Percentiles rank a stretch among this genome's conserved stretches.
These are phyloP conservation scores for Claviceps cyperi DNA, from an alignment of 2,329 filamentous ascomycete genomes.

Conservation along the genomic window DNA sequence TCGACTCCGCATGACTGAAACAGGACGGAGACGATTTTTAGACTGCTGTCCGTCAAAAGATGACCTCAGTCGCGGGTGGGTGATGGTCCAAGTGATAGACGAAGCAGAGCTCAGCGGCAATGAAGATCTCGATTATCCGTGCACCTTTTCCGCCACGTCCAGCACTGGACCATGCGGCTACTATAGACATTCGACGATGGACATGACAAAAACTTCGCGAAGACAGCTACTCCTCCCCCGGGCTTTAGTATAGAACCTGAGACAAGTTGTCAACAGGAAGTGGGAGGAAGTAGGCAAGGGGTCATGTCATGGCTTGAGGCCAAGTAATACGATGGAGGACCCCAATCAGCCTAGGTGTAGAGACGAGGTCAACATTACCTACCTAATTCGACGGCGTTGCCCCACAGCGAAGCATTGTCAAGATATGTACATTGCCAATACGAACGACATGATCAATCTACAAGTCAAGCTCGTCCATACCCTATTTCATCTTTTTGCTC, in stretches of 20 bases:
- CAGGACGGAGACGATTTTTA: background rate
- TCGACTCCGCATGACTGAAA: background rate
- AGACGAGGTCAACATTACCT: background rate
- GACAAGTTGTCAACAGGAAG: background rate
- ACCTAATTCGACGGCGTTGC: background rate
- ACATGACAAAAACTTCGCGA: background rate
- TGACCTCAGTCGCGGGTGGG: slow-evolving; percentile 7
- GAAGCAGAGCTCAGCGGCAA: background rate
- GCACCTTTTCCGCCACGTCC: background rate
- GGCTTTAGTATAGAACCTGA: background rate
- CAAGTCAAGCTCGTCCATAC: background rate
- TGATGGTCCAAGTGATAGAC: slow-evolving; percentile 3
- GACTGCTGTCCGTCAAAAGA: background rate
- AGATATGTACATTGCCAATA: background rate
- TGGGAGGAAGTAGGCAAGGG: background rate
- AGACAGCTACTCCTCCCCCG: background rate
- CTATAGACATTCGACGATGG: background rate
- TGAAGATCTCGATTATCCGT: background rate
- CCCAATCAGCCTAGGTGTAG: background rate
- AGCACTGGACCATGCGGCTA: background rate
- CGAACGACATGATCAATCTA: background rate
- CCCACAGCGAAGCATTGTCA: slow-evolving; percentile 1
- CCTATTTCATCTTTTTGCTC: background rate
- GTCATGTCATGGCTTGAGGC: background rate
- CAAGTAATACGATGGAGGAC: background rate